Conservation (phyloP, 2,329 filamentous ascomycete genomes). For the Xylaria sp. region DNA sequence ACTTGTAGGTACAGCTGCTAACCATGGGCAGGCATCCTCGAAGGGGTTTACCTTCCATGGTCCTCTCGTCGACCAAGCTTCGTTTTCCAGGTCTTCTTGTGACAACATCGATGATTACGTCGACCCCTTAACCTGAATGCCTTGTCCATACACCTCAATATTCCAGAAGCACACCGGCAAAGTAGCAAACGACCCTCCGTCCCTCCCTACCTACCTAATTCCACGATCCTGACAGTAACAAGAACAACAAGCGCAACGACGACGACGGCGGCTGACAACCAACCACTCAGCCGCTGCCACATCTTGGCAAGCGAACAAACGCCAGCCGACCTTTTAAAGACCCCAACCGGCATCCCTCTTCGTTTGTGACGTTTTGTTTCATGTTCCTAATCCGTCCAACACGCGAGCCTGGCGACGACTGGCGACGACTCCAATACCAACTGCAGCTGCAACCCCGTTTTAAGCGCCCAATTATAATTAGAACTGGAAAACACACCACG, state of each 20-base stretch:
- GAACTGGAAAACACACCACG: not conserved
- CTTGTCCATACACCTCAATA: not conserved
- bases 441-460: slow-evolving; percentile 5
- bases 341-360: slow-evolving; percentile 22
- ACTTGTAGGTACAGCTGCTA: not conserved
- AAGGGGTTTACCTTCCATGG: not conserved
- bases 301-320: slow-evolving; percentile 29
- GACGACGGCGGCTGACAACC: slow-evolving; percentile 21
- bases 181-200: not conserved
- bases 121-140: not conserved
- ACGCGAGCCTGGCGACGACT: slow-evolving; percentile 12
- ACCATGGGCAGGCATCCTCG: slow-evolving; percentile 1
- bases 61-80: not conserved
- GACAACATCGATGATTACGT: slow-evolving; percentile 3
- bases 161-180: not conserved
- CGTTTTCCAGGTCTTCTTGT: not conserved
- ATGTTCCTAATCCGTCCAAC: slow-evolving; percentile 1
- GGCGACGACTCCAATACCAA: slow-evolving; percentile 9
- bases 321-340: not conserved
- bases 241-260: not conserved
- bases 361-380: slow-evolving; percentile 23
- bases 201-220: not conserved
- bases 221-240: not conserved
- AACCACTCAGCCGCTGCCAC: slow-evolving; percentile 35
- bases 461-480: slow-evolving; percentile 25